Evolutionary conservation across 176 grass and related monocot genomes (phyloP).

Genomic region (Triticum dicoccoides): DNA sequence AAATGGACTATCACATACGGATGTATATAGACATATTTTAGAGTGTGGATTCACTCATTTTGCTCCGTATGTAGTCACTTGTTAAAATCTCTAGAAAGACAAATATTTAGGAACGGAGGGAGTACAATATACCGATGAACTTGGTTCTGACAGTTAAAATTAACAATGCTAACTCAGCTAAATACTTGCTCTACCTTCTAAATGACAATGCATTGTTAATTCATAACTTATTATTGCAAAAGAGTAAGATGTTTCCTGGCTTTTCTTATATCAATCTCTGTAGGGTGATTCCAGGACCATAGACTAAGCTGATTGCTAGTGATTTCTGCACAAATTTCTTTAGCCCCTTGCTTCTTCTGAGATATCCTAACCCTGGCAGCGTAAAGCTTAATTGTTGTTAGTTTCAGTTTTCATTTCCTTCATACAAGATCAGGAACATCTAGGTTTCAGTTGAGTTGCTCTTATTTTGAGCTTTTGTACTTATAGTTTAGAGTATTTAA

Average conservation of each 20-base stretch:
- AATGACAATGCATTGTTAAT: not conserved
- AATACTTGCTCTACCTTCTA: not conserved
- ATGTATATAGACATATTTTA: no score
- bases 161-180: not conserved
- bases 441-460: slow-evolving; percentile 6
- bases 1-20: no score
- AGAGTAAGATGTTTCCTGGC: not conserved
- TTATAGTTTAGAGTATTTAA: not conserved
- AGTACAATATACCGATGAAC: not conserved
- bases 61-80: no score
- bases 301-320: slow-evolving; percentile 11
- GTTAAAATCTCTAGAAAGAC: no score
- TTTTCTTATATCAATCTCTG: not conserved
- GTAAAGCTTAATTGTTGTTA: not conserved
- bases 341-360: not conserved
- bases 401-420: not conserved
- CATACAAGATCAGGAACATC: not conserved
- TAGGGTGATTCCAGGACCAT: not conserved
- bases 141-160: slow-evolving; percentile 10
- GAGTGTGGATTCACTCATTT: no score
- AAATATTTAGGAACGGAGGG: no score
- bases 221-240: not conserved
- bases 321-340: slow-evolving; percentile 12
- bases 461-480: not conserved
- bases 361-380: not conserved